phyloP scores from a whole-genome alignment of 1,284 basidiomycete species.

The Blastosporella zonata region DNA sequence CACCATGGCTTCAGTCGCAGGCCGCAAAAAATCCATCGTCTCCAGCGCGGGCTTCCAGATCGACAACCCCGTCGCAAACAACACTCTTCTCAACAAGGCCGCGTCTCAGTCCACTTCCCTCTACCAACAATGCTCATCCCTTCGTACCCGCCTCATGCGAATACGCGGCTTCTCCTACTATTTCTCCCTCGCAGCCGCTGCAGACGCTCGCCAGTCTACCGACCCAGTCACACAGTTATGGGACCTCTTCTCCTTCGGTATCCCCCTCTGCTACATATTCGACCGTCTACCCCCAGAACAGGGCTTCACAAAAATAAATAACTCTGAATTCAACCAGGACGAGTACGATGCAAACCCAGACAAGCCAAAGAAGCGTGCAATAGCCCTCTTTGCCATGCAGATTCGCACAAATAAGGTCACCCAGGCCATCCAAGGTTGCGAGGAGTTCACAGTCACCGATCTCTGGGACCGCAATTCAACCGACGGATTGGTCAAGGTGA shows the following conservation, averaged over 20 bases:
- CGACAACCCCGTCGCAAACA: conserved; percentile 71
- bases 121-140: conserved; percentile 83
- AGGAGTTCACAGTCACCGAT: conserved; percentile 82
- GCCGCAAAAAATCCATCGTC: conserved; percentile 80
- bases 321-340: conserved; percentile 61
- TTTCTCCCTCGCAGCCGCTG: conserved; percentile 55
- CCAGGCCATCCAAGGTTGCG: conserved; percentile 54
- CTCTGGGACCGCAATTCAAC: conserved; percentile 89
- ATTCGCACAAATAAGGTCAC: conserved; percentile 50
- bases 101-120: conserved; percentile 79
- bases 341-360: conserved; percentile 69
- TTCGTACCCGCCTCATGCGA: conserved; percentile 71
- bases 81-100: conserved; percentile 83
- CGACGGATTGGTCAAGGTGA: conserved; percentile 92
- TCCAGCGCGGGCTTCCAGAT: conserved; percentile 64
- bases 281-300: conserved; percentile 76
- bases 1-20: conserved; percentile 66
- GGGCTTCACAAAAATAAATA: conserved; percentile 61
- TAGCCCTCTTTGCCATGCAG: conserved; percentile 77
- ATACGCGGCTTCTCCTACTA: conserved; percentile 70
- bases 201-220: conserved; percentile 67
- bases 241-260: conserved; percentile 91
- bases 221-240: conserved; percentile 92
- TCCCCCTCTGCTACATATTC: conserved; percentile 93
- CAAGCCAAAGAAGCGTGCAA: conserved; percentile 75